Evolutionary conservation across 768 basidiomycete species (phyloP).

Genomic region (Pisolithus marmoratus): DNA sequence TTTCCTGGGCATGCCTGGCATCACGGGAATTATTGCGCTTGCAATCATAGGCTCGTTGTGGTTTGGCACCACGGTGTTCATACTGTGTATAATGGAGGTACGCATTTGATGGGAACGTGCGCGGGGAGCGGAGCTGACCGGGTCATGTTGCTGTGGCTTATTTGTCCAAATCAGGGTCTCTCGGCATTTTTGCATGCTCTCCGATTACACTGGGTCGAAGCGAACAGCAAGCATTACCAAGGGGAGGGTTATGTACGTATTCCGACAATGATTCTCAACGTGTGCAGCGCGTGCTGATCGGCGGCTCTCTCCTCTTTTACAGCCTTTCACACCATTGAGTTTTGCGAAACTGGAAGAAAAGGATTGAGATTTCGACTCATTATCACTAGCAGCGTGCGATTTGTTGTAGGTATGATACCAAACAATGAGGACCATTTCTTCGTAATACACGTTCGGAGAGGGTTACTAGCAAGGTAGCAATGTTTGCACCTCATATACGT

Average conservation of each 20-base stretch:
- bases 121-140: slow-evolving; percentile 6
- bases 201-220: slow-evolving; percentile 97
- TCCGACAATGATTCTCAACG: slow-evolving; percentile 14
- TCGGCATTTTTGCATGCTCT: slow-evolving; percentile 96
- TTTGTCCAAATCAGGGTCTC: slow-evolving; percentile 56
- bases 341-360: slow-evolving; percentile 39
- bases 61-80: slow-evolving; percentile 69
- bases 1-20: slow-evolving; percentile 54
- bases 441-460: not conserved
- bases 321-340: slow-evolving; percentile 46
- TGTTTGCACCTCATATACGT: no score
- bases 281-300: slow-evolving; percentile 22
- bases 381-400: slow-evolving; percentile 15
- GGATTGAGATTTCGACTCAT: slow-evolving; percentile 22
- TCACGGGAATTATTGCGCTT: slow-evolving; percentile 54
- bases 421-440: slow-evolving; percentile 4
- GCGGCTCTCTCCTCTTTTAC: slow-evolving; percentile 12
- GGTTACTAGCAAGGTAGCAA: no score
- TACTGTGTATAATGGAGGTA: slow-evolving; percentile 96
- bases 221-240: slow-evolving; percentile 93
- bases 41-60: slow-evolving; percentile 58
- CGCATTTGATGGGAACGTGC: slow-evolving; percentile 23
- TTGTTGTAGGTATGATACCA: slow-evolving; percentile 12
- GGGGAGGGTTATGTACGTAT: slow-evolving; percentile 81
- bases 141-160: no score